Conservation (phyloP, 2,329 filamentous ascomycete species). For the Hypocrella siamensis region DNA sequence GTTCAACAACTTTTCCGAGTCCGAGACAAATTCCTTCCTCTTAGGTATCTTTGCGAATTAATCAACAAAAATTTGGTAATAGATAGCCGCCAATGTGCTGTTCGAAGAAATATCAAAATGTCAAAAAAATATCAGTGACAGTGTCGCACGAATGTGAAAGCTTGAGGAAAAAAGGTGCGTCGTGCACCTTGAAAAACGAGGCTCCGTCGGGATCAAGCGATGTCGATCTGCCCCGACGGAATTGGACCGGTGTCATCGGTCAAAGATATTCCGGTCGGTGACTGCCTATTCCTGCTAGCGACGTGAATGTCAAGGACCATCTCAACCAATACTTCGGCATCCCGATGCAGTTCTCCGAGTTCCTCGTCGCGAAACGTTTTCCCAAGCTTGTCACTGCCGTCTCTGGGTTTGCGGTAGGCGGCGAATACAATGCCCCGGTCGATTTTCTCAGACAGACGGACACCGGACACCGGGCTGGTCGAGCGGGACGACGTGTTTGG, state of each 20-base stretch:
- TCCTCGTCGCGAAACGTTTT: conserved; percentile 21
- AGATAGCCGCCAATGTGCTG: background rate
- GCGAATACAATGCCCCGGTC: conserved; percentile 41
- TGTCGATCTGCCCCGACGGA: conserved; percentile 11
- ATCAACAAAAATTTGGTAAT: too few relatives aligned
- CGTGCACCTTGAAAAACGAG: background rate
- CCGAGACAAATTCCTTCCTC: conserved; percentile 9
- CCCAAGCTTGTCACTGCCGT: conserved; percentile 18
- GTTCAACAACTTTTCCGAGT: conserved; percentile 7
- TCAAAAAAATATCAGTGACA: background rate
- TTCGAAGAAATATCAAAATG: background rate
- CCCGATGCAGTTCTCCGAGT: conserved; percentile 28
- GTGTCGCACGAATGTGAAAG: background rate
- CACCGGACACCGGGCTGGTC: conserved; percentile 11
- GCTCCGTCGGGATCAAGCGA: conserved; percentile 2
- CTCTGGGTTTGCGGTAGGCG: conserved; percentile 33
- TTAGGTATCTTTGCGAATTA: too few relatives aligned
- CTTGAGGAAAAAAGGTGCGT: background rate
- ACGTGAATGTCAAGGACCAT: conserved; percentile 35
- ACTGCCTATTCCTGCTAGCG: conserved; percentile 18
- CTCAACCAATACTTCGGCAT: conserved; percentile 36
- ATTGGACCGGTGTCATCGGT: conserved; percentile 23
- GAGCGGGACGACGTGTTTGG: conserved; percentile 10
- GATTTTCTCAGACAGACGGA: conserved; percentile 11
- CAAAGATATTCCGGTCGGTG: conserved; percentile 10